phyloP scores from a whole-genome alignment of 768 basidiomycete species.

The Tylopilus intermedius region DNA sequence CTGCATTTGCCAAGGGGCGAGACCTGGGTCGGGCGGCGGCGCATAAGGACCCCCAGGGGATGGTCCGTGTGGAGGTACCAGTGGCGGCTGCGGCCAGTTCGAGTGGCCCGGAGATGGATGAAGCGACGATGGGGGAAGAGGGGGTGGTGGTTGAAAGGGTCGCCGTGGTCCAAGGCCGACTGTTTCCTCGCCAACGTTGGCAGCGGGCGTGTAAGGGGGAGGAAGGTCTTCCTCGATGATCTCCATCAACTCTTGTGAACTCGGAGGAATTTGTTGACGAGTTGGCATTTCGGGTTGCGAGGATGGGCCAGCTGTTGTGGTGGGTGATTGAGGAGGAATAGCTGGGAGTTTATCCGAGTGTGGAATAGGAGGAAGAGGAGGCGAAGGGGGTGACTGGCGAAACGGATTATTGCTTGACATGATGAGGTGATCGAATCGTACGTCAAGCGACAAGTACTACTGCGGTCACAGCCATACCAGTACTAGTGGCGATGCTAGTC shows the following conservation, averaged over 20 bases:
- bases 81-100: background rate
- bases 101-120: background rate
- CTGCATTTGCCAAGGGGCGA: constrained; percentile 21
- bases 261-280: background rate
- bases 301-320: background rate
- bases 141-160: constrained; percentile 51
- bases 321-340: constrained; percentile 2
- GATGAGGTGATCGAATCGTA: too few relatives aligned
- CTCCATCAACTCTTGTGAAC: background rate
- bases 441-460: too few relatives aligned
- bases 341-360: background rate
- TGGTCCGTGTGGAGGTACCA: background rate
- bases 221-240: constrained; percentile 54
- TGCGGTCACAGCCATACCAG: too few relatives aligned
- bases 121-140: constrained; percentile 1
- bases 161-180: constrained; percentile 58
- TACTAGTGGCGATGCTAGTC: too few relatives aligned
- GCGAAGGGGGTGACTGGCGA: constrained; percentile 9
- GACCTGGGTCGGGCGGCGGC: constrained; percentile 10
- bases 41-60: background rate
- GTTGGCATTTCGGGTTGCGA: background rate
- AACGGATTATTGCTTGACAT: constrained; percentile 20
- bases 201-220: constrained; percentile 62
- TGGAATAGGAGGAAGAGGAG: constrained; percentile 5
- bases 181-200: constrained; percentile 58